These are phyloP conservation scores for Coemansia sp. DNA, from an alignment of 192 early-diverging fungal species.

Conservation along the genomic window DNA sequence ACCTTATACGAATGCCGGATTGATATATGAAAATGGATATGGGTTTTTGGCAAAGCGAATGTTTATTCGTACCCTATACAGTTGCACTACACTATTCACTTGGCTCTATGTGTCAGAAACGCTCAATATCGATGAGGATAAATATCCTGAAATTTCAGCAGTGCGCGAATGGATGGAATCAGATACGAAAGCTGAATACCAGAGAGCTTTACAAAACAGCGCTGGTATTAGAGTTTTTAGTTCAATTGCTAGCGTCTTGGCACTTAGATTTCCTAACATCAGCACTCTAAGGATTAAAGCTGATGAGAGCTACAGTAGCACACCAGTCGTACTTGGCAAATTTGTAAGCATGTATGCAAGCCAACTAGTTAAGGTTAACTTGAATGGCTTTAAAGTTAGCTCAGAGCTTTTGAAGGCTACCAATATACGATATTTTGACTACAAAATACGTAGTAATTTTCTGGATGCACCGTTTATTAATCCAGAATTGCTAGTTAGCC, in stretches of 20 bases:
- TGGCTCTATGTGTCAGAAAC: background rate
- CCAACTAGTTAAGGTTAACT: background rate
- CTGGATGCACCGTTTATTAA: background rate
- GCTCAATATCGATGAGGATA: background rate
- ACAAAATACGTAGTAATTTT: background rate
- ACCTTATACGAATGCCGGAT: background rate
- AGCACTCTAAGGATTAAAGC: background rate
- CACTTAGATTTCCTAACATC: background rate
- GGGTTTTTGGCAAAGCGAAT: background rate
- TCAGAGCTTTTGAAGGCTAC: background rate
- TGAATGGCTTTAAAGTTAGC: background rate
- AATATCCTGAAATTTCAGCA: background rate
- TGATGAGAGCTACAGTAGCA: background rate
- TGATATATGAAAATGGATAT: background rate
- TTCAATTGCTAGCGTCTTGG: background rate
- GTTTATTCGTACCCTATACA: background rate
- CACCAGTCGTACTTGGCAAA: background rate
- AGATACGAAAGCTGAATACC: background rate
- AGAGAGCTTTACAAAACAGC: background rate
- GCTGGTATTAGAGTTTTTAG: background rate
- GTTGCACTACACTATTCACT: background rate
- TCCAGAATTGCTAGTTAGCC: background rate
- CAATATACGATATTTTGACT: background rate
- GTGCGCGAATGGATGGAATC: background rate
- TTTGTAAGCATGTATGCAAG: background rate